Percentiles rank a stretch among this genome's conserved stretches.
Conservation (phyloP, 129 eudicot genomes). For the Glebionis coronaria region DNA sequence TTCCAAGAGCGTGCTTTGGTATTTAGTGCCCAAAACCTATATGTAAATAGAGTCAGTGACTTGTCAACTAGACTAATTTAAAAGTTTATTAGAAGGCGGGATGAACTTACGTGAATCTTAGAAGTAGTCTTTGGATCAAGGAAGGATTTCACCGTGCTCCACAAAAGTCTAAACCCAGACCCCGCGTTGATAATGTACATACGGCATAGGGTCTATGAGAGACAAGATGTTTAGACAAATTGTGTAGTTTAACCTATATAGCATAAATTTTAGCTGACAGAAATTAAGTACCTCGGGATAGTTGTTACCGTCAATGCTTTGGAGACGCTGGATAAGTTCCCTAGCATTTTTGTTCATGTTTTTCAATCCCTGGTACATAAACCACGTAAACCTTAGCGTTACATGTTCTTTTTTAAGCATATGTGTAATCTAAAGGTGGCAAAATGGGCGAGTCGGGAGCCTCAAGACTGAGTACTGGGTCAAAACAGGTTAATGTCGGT, state of each 20-base stretch:
- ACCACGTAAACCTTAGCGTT: slow-evolving; percentile 1
- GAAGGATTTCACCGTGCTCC: slow-evolving; percentile 93
- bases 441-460: neutral
- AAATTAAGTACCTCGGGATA: slow-evolving; percentile 73
- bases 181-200: slow-evolving; percentile 99
- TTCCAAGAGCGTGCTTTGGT: slow-evolving; percentile 88
- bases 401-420: neutral
- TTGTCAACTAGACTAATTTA: slow-evolving; percentile 2
- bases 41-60: slow-evolving; percentile 9
- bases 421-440: neutral
- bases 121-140: slow-evolving; percentile 97
- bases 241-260: neutral
- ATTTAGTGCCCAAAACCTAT: slow-evolving; percentile 89
- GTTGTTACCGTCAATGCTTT: slow-evolving; percentile 85
- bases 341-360: slow-evolving; percentile 83
- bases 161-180: slow-evolving; percentile 91
- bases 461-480: too few relatives aligned
- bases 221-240: neutral
- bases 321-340: slow-evolving; percentile 83
- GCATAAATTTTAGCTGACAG: neutral
- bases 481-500: too few relatives aligned
- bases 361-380: slow-evolving; percentile 72
- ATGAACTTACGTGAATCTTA: slow-evolving; percentile 76
- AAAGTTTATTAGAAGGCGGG: neutral
- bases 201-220: slow-evolving; percentile 68